Percentiles rank a stretch among this genome's conserved stretches.
Conservation (phyloP, 73 alveolate species). For the Uronychia binucleata region DNA sequence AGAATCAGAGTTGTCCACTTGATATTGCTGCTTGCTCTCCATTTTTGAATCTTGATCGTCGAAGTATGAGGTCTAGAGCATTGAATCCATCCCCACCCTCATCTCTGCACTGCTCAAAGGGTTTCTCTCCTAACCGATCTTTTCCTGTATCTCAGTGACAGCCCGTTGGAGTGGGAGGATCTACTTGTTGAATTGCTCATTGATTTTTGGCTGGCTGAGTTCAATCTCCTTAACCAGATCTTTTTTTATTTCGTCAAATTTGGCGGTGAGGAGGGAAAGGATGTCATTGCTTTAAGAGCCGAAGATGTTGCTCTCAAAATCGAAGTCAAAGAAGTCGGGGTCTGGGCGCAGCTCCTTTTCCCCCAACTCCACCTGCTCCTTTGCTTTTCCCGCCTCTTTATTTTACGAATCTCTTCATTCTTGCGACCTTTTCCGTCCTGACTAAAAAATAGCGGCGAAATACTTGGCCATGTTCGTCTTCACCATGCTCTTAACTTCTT, state of each 20-base stretch:
- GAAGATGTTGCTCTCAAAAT: background rate
- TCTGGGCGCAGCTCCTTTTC: too few species aligned
- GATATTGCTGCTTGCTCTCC: too few species aligned
- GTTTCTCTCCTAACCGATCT: too few species aligned
- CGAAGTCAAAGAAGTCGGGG: background rate
- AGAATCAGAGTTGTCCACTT: too few species aligned
- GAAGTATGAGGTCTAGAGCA: too few species aligned
- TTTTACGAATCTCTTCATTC: background rate
- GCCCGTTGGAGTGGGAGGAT: background rate
- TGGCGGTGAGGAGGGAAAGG: background rate
- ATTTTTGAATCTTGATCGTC: too few species aligned
- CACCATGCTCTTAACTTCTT: background rate
- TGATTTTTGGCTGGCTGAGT: background rate
- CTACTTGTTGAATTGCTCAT: background rate
- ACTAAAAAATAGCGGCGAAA: background rate
- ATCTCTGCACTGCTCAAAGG: too few species aligned
- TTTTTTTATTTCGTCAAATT: background rate
- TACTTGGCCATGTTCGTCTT: background rate
- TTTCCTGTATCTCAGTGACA: background rate
- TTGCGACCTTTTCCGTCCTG: background rate
- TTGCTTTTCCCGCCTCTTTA: background rate
- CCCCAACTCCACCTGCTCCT: background rate
- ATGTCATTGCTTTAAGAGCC: background rate
- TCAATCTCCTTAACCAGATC: background rate
- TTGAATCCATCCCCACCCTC: too few species aligned